Conservation (phyloP, 208 protist species). For the Trypanosoma melophagium region DNA sequence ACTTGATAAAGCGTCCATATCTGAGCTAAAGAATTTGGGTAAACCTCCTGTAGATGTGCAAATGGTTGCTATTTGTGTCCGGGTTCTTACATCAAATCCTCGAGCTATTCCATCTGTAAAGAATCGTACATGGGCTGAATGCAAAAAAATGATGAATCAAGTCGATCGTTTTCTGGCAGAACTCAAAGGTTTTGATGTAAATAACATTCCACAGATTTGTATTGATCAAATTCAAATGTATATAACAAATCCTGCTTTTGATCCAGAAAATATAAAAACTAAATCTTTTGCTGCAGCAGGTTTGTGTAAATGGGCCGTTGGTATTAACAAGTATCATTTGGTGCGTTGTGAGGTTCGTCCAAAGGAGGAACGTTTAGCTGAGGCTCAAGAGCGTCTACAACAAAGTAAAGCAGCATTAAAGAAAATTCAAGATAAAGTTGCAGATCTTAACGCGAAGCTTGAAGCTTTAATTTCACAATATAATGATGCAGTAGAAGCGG, state of each 20-base stretch:
- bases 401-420: slow-evolving; percentile 87
- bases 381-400: slow-evolving; percentile 90
- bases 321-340: slow-evolving; percentile 95
- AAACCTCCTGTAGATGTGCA: slow-evolving; percentile 95
- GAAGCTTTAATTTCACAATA: slow-evolving; percentile 91
- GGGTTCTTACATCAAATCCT: slow-evolving; percentile 93
- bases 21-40: slow-evolving; percentile 96
- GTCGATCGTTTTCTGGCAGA: slow-evolving; percentile 94
- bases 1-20: slow-evolving; percentile 97
- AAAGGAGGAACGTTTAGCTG: slow-evolving; percentile 93
- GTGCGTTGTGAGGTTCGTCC: slow-evolving; percentile 97
- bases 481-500: slow-evolving; percentile 93
- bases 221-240: slow-evolving; percentile 94
- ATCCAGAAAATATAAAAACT: slow-evolving; percentile 86
- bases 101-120: slow-evolving; percentile 87
- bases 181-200: slow-evolving; percentile 93
- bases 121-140: slow-evolving; percentile 94
- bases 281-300: slow-evolving; percentile 96
- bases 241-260: slow-evolving; percentile 92
- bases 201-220: slow-evolving; percentile 95
- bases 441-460: slow-evolving; percentile 94
- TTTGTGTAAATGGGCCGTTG: slow-evolving; percentile 96
- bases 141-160: slow-evolving; percentile 97
- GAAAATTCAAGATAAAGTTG: slow-evolving; percentile 94
- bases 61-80: slow-evolving; percentile 95